Conservation (phyloP, 2,329 filamentous ascomycete species). For the Calonectria pseudoreteaudii region DNA sequence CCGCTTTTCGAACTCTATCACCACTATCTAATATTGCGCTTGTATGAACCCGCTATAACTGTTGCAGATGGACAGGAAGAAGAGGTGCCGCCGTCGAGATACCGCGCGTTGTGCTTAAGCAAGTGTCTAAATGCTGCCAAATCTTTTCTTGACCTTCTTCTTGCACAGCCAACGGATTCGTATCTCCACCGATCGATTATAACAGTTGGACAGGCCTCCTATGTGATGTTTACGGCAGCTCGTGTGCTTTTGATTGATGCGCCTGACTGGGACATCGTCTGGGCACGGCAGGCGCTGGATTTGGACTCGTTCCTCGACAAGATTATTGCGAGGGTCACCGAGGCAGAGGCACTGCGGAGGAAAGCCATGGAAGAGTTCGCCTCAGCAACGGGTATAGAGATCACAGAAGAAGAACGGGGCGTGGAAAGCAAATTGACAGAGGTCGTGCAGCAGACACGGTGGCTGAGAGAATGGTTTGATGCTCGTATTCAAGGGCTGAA, state of each 20-base stretch:
- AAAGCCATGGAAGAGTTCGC: conserved; percentile 25
- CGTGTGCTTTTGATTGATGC: conserved; percentile 39
- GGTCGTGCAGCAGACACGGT: conserved; percentile 39
- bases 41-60: conserved; percentile 54
- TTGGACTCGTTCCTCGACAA: conserved; percentile 29
- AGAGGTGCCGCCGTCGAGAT: conserved; percentile 40
- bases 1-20: conserved; percentile 46
- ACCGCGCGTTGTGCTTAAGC: conserved; percentile 48
- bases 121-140: conserved; percentile 50
- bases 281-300: conserved; percentile 34
- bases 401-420: conserved; percentile 35
- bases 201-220: conserved; percentile 35
- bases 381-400: conserved; percentile 9
- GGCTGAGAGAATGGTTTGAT: conserved; percentile 49
- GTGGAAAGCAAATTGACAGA: conserved; percentile 34
- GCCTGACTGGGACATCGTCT: conserved; percentile 37
- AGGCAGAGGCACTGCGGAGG: conserved; percentile 22
- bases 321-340: conserved; percentile 22
- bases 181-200: conserved; percentile 32
- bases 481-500: conserved; percentile 33
- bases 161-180: conserved; percentile 43
- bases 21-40: conserved; percentile 51
- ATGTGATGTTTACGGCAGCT: conserved; percentile 38
- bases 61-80: conserved; percentile 42
- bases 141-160: conserved; percentile 48